Evolutionary conservation across 2,329 filamentous ascomycete genomes (phyloP), one percentile per base, ranked within the genome.

Genomic region (Scleromitrula shiraiana): DNA sequence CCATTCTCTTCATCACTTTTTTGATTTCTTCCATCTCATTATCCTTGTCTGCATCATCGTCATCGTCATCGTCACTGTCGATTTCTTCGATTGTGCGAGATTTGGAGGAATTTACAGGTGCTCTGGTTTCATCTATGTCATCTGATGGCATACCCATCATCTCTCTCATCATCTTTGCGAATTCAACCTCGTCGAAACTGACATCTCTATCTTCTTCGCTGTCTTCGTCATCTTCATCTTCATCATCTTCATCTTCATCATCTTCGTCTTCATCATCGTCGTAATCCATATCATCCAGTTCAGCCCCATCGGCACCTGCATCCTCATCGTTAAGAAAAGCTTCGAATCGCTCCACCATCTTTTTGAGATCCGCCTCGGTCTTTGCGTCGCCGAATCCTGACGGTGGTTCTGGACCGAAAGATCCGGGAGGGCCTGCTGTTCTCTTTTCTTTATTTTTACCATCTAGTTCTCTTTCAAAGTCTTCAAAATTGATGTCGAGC

Each of bases 261-360:
- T 75, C 66, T 4, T 73, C 70, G 5, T 74, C 70, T 5, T 74
- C 68, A 2, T 72, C 68, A 8, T 72, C 65, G 15, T 70, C 70
- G 10, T 77, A 72, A 51, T 87, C 85, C 74, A 87, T 86, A 8
- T 86, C 83, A 52, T 77, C 72, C 10, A 87, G 66, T 50, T 88
- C 81, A 0, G 83, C 86, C 0, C 89, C 91, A 39, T 95, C 89
- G 5, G 82, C 65, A 1, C 86, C 90, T 0, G 89, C 88, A 38
- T 76, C 77, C 9, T 94, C 85, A 58, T 97, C 88, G 48, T 94
- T 87, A 38, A 98, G 67, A 58, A 98, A 97, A 10, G 85, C 74
- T 61, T 96, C 89, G 60, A 98, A 97, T n/a, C 88, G 80, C 39
- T 86, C 84, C 0, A 98, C 93, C 64, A 97, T 95, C 61, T 91